These are phyloP conservation scores for Ophiostoma novo-ulmi DNA, from an alignment of 2,329 filamentous ascomycete genomes.

Conservation along the genomic window DNA sequence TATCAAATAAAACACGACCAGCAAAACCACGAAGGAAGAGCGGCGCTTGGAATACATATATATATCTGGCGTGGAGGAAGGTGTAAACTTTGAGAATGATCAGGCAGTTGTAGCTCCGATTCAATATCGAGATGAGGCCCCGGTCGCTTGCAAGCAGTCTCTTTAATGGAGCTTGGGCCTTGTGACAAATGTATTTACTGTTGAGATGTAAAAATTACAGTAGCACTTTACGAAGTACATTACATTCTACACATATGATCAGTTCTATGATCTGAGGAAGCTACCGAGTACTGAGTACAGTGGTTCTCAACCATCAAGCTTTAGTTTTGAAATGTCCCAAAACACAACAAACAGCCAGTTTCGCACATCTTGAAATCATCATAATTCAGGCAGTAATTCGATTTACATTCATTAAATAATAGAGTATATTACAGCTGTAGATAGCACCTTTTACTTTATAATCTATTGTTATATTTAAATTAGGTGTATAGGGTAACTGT, in stretches of 20 bases:
- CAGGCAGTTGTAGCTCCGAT: background rate
- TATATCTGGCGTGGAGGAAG: background rate
- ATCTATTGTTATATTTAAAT: no score
- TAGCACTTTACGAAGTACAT: background rate
- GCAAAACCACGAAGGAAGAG: background rate
- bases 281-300: no score
- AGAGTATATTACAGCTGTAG: no score
- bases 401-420: no score
- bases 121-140: background rate
- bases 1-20: background rate
- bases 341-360: no score
- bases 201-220: background rate
- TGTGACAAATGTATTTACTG: background rate
- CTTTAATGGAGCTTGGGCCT: background rate
- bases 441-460: no score
- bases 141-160: background rate
- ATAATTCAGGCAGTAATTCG: no score
- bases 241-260: background rate
- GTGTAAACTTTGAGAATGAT: background rate
- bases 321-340: no score
- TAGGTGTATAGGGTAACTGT: no score
- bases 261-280: background rate
- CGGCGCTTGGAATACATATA: background rate
- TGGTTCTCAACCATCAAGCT: no score
- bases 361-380: no score